These are phyloP conservation scores for Chlorophyllum brunneum DNA, from an alignment of 768 basidiomycete genomes.

Conservation along the genomic window DNA sequence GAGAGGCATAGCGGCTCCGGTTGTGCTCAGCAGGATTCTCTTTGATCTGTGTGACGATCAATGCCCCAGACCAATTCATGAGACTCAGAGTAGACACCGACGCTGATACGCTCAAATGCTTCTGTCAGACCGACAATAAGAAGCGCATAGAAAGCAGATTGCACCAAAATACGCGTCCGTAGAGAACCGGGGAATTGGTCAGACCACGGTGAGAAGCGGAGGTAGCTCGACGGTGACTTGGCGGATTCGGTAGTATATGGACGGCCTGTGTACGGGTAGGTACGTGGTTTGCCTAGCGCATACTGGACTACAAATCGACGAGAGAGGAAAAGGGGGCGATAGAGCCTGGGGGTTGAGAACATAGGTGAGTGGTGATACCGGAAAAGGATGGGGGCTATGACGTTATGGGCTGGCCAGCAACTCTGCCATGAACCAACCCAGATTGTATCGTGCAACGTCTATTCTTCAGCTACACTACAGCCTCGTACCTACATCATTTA, in stretches of 20 bases:
- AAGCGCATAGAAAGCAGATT: conserved; percentile 33
- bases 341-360: conserved; percentile 14
- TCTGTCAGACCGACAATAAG: conserved; percentile 29
- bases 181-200: conserved; percentile 30
- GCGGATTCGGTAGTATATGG: conserved; percentile 5
- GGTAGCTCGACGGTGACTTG: background rate
- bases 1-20: conserved; percentile 38
- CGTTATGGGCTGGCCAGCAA: too few relatives aligned
- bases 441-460: too few relatives aligned
- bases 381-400: too few relatives aligned
- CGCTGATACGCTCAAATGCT: conserved; percentile 22
- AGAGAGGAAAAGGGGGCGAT: background rate
- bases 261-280: background rate
- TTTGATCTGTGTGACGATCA: background rate
- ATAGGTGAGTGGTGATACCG: conserved; percentile 7
- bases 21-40: background rate
- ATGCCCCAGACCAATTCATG: background rate
- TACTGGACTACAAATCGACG: background rate
- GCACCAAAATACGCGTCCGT: conserved; percentile 28
- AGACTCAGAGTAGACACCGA: background rate
- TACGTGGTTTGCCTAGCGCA: background rate
- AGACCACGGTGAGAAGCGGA: conserved; percentile 40
- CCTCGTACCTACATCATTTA: too few relatives aligned
- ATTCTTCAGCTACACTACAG: too few relatives aligned
- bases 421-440: too few relatives aligned